Conservation (phyloP, 1,284 basidiomycete genomes). For the Moniliophthora roreri region DNA sequence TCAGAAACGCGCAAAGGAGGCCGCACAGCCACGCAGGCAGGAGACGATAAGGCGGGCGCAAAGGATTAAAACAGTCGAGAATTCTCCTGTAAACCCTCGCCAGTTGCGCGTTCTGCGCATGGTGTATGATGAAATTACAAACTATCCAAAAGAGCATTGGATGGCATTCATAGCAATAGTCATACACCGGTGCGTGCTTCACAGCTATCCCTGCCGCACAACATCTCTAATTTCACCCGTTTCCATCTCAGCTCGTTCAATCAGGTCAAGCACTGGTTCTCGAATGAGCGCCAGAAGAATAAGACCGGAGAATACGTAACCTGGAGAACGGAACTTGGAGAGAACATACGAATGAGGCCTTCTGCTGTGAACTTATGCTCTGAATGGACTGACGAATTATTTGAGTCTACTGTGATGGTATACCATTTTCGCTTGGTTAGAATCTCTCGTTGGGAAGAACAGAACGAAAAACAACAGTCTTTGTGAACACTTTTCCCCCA, state of each 20-base stretch:
- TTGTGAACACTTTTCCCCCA: background rate
- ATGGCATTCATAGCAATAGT: conserved; percentile 47
- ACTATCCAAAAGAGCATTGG: conserved; percentile 58
- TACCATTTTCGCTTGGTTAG: background rate
- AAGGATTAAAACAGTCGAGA: conserved; percentile 51
- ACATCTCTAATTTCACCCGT: conserved; percentile 12
- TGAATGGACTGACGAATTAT: conserved; percentile 56
- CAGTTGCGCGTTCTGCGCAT: conserved; percentile 54
- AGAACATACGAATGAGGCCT: conserved; percentile 47
- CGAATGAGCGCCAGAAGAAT: conserved; percentile 52
- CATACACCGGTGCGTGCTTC: conserved; percentile 42
- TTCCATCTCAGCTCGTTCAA: conserved; percentile 42
- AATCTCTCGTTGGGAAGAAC: background rate
- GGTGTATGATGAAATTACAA: conserved; percentile 60
- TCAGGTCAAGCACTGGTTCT: conserved; percentile 64
- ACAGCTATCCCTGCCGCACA: conserved; percentile 1
- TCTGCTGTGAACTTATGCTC: conserved; percentile 41
- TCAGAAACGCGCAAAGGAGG: conserved; percentile 13
- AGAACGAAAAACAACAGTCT: background rate
- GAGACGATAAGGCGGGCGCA: conserved; percentile 37
- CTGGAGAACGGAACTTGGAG: conserved; percentile 39
- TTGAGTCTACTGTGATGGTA: conserved; percentile 45
- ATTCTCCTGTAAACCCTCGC: conserved; percentile 53
- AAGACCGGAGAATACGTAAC: conserved; percentile 22
- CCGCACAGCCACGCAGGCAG: conserved; percentile 12